Conservation (phyloP, 768 basidiomycete genomes). For the Hebeloma cylindrosporum region DNA sequence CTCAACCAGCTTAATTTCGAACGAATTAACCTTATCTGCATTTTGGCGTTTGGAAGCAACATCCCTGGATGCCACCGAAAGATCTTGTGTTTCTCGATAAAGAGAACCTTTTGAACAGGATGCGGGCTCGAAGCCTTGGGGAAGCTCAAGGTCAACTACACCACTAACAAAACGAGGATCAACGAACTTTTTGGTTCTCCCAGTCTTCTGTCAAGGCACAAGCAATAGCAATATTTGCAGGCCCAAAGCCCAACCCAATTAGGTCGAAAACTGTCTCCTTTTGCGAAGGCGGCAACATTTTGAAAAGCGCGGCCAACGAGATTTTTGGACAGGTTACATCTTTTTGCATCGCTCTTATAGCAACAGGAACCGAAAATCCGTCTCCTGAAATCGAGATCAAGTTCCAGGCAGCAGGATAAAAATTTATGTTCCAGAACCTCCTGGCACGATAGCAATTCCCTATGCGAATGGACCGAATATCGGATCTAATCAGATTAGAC, state of each 20-base stretch:
- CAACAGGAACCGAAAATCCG: constrained; percentile 3
- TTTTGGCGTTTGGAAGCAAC: constrained; percentile 49
- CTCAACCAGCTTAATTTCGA: background rate
- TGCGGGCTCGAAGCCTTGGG: constrained; percentile 2
- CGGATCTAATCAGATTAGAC: constrained; percentile 31
- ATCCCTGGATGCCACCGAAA: constrained; percentile 60
- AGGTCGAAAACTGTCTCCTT: constrained; percentile 39
- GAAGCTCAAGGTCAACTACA: constrained; percentile 1
- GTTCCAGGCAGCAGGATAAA: constrained; percentile 7
- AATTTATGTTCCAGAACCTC: constrained; percentile 15
- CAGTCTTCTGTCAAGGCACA: constrained; percentile 49
- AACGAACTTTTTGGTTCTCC: constrained; percentile 15
- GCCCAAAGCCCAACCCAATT: constrained; percentile 53
- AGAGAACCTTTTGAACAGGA: constrained; percentile 35
- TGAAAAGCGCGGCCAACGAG: background rate
- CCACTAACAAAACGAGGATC: background rate
- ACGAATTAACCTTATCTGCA: constrained; percentile 49
- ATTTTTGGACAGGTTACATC: background rate
- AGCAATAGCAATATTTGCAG: constrained; percentile 52
- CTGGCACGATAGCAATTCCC: constrained; percentile 5
- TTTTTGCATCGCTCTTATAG: constrained; percentile 9
- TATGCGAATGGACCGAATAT: background rate
- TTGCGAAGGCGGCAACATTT: constrained; percentile 18
- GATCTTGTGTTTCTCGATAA: constrained; percentile 47
- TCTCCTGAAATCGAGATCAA: too few species aligned